phyloP scores from a whole-genome alignment of 306 rosid genomes.

The Nissolia schottii region DNA sequence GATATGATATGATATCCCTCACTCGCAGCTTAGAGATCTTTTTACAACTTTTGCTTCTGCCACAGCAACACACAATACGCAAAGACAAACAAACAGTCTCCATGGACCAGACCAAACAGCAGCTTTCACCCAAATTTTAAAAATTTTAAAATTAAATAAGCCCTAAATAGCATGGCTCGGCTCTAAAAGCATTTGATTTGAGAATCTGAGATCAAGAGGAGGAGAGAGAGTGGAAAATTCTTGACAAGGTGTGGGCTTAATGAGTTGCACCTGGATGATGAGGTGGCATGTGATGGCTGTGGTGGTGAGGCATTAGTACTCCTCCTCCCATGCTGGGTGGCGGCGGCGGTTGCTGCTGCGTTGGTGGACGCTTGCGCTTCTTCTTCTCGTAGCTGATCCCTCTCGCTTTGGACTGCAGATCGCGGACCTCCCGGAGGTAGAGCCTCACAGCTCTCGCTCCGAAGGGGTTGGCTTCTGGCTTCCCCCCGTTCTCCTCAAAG shows the following conservation, averaged over 20 bases:
- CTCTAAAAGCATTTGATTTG: not conserved
- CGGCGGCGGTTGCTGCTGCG: not conserved
- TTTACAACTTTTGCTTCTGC: constrained; percentile 41
- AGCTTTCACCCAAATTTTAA: constrained; percentile 14
- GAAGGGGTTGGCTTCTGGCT: constrained; percentile 90
- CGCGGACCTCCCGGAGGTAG: constrained; percentile 94
- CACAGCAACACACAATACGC: constrained; percentile 39
- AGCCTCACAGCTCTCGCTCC: constrained; percentile 96
- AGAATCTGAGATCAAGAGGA: not conserved
- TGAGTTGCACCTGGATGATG: constrained; percentile 59
- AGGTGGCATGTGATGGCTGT: constrained; percentile 31
- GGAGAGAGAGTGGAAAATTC: not conserved
- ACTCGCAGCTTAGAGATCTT: too few species aligned
- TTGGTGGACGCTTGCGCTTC: constrained; percentile 79
- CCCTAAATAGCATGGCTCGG: constrained; percentile 27
- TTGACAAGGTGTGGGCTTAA: too few species aligned
- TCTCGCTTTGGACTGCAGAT: constrained; percentile 96
- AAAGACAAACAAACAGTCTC: constrained; percentile 41
- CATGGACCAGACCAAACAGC: constrained; percentile 13
- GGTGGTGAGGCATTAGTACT: not conserved
- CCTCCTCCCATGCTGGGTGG: not conserved
- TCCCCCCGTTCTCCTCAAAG: constrained; percentile 95
- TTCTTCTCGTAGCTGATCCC: constrained; percentile 96
- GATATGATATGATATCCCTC: too few species aligned
- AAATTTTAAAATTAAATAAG: not conserved